Evolutionary conservation across 1,284 basidiomycete species (phyloP).

Genomic region (Cystobasidium pallidum): DNA sequence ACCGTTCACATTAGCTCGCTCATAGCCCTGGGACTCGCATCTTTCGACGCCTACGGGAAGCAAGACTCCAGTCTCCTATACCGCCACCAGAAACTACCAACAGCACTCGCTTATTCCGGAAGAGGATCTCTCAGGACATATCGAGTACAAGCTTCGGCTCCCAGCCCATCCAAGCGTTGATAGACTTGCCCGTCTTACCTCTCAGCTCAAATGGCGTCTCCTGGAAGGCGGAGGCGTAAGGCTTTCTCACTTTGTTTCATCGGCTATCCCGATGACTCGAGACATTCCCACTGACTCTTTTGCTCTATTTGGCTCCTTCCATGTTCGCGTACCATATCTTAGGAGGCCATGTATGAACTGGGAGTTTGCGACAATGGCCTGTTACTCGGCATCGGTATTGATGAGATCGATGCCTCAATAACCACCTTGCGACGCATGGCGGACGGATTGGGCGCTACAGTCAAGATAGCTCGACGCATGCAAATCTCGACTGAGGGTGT

Average conservation of each 20-base stretch:
- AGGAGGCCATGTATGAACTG: slow-evolving; percentile 83
- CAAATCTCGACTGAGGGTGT: slow-evolving; percentile 18
- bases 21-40: slow-evolving; percentile 37
- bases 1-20: neutral
- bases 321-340: slow-evolving; percentile 50
- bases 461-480: slow-evolving; percentile 25
- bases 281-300: slow-evolving; percentile 1
- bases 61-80: slow-evolving; percentile 18
- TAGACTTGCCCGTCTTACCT: slow-evolving; percentile 69
- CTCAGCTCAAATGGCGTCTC: slow-evolving; percentile 91
- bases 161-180: slow-evolving; percentile 68
- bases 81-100: neutral
- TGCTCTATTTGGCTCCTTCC: neutral
- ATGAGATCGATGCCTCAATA: slow-evolving; percentile 76
- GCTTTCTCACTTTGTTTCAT: slow-evolving; percentile 16
- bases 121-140: slow-evolving; percentile 42
- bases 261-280: slow-evolving; percentile 1
- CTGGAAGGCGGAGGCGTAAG: slow-evolving; percentile 76
- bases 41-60: slow-evolving; percentile 19
- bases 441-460: slow-evolving; percentile 73
- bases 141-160: slow-evolving; percentile 87
- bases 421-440: slow-evolving; percentile 89
- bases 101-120: slow-evolving; percentile 33
- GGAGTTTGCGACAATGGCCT: slow-evolving; percentile 82
- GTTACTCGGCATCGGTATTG: slow-evolving; percentile 74